phyloP scores from a whole-genome alignment of 2,329 filamentous ascomycete genomes.

The Pestalotiopsis sp. region DNA sequence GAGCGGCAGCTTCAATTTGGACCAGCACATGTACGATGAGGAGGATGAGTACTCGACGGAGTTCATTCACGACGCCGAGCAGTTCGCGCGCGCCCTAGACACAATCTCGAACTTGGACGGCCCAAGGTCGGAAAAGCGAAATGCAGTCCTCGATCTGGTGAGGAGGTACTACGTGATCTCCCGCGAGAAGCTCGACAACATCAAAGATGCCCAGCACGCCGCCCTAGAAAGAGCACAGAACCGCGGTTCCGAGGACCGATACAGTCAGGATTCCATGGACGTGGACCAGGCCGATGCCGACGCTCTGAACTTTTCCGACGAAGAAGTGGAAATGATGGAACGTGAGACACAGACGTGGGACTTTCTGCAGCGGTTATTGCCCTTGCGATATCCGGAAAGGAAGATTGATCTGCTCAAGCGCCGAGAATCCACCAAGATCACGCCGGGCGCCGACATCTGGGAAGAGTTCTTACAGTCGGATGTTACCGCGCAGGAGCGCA shows the following conservation, averaged over 20 bases:
- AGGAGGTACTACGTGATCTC: conserved; percentile 65
- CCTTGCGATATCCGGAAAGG: conserved; percentile 61
- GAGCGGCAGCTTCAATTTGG: conserved; percentile 13
- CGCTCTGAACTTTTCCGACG: conserved; percentile 26
- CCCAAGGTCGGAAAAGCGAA: conserved; percentile 57
- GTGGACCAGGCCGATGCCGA: conserved; percentile 51
- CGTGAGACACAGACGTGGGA: conserved; percentile 92
- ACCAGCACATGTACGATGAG: conserved; percentile 12
- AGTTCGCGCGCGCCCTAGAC: conserved; percentile 83
- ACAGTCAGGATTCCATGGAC: conserved; percentile 54
- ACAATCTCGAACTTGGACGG: conserved; percentile 62
- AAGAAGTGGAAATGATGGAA: conserved; percentile 68
- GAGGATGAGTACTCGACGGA: conserved; percentile 13
- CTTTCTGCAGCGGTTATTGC: conserved; percentile 74
- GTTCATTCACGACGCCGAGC: conserved; percentile 72
- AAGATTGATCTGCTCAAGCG: conserved; percentile 35
- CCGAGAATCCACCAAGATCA: conserved; percentile 31
- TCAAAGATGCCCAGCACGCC: conserved; percentile 29
- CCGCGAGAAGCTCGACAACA: conserved; percentile 39
- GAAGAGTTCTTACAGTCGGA: conserved; percentile 76
- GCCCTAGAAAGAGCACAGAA: not conserved
- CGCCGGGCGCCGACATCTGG: conserved; percentile 48
- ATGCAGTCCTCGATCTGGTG: conserved; percentile 69
- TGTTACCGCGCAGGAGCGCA: conserved; percentile 74
- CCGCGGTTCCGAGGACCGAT: conserved; percentile 19